phyloP scores from a whole-genome alignment of 805 yeast species.

The Sugiyamaella boreocaroliniensis region DNA sequence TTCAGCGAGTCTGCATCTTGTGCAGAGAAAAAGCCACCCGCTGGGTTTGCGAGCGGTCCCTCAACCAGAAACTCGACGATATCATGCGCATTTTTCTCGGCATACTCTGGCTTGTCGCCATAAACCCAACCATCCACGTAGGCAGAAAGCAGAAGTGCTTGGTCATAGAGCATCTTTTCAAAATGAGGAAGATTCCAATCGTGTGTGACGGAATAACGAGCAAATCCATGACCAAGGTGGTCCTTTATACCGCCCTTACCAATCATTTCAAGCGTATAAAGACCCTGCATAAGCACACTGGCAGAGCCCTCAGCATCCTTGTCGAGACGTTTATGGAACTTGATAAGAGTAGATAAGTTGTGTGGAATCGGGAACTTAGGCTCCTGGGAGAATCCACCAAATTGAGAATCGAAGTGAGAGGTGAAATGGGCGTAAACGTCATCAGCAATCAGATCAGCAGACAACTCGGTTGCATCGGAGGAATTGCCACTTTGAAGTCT shows the following conservation, averaged over 20 bases:
- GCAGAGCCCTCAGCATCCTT: constrained; percentile 12
- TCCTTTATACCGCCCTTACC: constrained; percentile 35
- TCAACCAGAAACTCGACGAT: constrained; percentile 20
- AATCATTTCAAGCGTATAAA: constrained; percentile 25
- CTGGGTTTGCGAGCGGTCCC: constrained; percentile 21
- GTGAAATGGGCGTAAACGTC: constrained; percentile 25
- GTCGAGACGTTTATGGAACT: constrained; percentile 12
- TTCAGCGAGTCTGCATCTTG: constrained; percentile 31
- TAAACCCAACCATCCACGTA: constrained; percentile 25
- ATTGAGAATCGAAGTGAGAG: constrained; percentile 21
- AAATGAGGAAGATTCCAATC: constrained; percentile 38
- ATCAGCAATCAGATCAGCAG: constrained; percentile 7
- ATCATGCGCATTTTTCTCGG: constrained; percentile 19
- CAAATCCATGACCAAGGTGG: constrained; percentile 33
- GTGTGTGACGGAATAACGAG: constrained; percentile 32
- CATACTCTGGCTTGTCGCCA: constrained; percentile 20
- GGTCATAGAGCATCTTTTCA: constrained; percentile 35
- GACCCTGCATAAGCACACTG: constrained; percentile 15
- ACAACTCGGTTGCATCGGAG: constrained; percentile 5
- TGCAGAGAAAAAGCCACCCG: constrained; percentile 30
- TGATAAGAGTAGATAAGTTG: constrained; percentile 24
- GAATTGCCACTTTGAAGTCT: constrained; percentile 20
- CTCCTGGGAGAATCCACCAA: constrained; percentile 32
- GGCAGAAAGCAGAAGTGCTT: constrained; percentile 31
- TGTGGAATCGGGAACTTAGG: constrained; percentile 34